phyloP scores from a whole-genome alignment of 352 stramenopile species.

The Phytophthora hybrid region DNA sequence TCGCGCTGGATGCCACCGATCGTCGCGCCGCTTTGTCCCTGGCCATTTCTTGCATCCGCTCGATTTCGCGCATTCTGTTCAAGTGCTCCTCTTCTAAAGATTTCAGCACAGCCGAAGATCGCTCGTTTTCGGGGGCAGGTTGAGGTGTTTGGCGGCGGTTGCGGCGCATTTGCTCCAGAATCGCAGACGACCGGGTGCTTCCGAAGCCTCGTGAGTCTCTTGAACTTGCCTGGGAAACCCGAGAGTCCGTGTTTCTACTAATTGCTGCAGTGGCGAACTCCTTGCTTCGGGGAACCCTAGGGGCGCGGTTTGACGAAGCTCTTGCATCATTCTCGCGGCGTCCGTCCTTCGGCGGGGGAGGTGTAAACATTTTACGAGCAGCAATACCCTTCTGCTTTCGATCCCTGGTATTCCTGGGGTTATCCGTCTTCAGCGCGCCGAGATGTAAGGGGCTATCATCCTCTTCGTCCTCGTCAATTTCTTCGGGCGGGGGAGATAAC shows the following conservation, averaged over 20 bases:
- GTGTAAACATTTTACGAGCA: slow-evolving; percentile 38
- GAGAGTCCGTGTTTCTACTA: slow-evolving; percentile 20
- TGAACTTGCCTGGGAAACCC: slow-evolving; percentile 30
- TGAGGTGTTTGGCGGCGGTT: slow-evolving; percentile 57
- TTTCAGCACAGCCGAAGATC: slow-evolving; percentile 42
- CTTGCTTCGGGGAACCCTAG: slow-evolving; percentile 25
- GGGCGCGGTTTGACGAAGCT: slow-evolving; percentile 15
- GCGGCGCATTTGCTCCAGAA: slow-evolving; percentile 54
- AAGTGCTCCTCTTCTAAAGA: slow-evolving; percentile 55
- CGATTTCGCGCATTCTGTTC: slow-evolving; percentile 54
- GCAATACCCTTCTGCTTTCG: slow-evolving; percentile 33
- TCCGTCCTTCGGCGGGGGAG: slow-evolving; percentile 27
- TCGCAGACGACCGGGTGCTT: slow-evolving; percentile 48
- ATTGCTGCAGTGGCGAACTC: slow-evolving; percentile 21
- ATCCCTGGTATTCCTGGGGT: slow-evolving; percentile 18
- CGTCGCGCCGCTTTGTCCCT: slow-evolving; percentile 37
- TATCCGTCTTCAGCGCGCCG: slow-evolving; percentile 36
- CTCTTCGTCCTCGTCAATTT: slow-evolving; percentile 35
- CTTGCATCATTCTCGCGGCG: slow-evolving; percentile 15
- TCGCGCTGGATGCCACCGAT: slow-evolving; percentile 31
- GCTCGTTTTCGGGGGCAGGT: slow-evolving; percentile 45
- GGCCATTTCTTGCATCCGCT: slow-evolving; percentile 37
- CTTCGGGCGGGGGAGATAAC: slow-evolving; percentile 30
- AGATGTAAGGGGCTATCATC: slow-evolving; percentile 33
- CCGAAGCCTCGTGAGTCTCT: slow-evolving; percentile 30